Conservation (phyloP, 768 basidiomycete genomes). For the Ramaria rubella region DNA sequence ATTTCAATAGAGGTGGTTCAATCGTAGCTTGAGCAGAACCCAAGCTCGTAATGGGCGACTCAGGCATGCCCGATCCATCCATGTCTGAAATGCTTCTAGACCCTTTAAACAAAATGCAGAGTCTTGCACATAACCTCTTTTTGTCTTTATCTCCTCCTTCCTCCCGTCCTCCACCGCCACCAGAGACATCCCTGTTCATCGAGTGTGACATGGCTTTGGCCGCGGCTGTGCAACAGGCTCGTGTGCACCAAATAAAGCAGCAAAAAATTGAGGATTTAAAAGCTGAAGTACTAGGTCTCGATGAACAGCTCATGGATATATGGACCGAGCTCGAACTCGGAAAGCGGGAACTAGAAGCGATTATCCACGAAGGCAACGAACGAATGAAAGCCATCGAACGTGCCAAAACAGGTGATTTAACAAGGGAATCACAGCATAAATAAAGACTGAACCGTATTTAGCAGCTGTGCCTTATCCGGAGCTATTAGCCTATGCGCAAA, state of each 20-base stretch:
- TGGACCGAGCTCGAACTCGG: slow-evolving; percentile 58
- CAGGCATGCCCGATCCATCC: slow-evolving; percentile 23
- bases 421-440: neutral
- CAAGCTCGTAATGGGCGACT: neutral
- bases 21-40: no score
- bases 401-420: slow-evolving; percentile 59
- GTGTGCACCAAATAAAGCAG: slow-evolving; percentile 71
- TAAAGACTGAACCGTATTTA: slow-evolving; percentile 21
- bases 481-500: slow-evolving; percentile 77
- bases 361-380: slow-evolving; percentile 71
- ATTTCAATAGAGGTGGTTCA: no score
- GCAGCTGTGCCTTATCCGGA: slow-evolving; percentile 79
- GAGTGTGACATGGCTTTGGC: slow-evolving; percentile 61
- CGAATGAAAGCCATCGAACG: slow-evolving; percentile 61
- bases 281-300: slow-evolving; percentile 61
- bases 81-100: slow-evolving; percentile 58
- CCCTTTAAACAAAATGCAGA: slow-evolving; percentile 56
- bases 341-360: slow-evolving; percentile 58
- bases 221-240: slow-evolving; percentile 54
- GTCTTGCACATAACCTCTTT: slow-evolving; percentile 63
- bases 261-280: slow-evolving; percentile 66
- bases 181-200: slow-evolving; percentile 51
- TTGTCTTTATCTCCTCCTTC: slow-evolving; percentile 65
- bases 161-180: slow-evolving; percentile 54
- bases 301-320: slow-evolving; percentile 62